Percentiles rank a stretch among this genome's conserved stretches.
phyloP scores from a whole-genome alignment of 2,329 filamentous ascomycete genomes.

The Curvularia lunata region DNA sequence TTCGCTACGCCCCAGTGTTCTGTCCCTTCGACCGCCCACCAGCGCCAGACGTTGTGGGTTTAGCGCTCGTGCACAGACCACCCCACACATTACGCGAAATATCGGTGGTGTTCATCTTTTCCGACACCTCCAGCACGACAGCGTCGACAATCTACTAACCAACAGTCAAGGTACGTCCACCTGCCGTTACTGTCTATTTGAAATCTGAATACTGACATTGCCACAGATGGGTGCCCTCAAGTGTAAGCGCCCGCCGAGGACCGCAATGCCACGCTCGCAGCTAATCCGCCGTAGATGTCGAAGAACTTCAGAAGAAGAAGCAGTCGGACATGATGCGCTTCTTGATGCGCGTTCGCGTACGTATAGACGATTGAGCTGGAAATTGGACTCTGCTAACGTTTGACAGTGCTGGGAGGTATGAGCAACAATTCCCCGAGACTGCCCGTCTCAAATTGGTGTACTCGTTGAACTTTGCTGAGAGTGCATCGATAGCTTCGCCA shows the following conservation, averaged over 20 bases:
- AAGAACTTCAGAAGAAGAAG: slow-evolving; percentile 99
- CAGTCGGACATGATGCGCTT: slow-evolving; percentile 99
- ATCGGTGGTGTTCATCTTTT: slow-evolving; percentile 25
- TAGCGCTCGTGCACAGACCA: slow-evolving; percentile 13
- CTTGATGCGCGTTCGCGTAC: slow-evolving; percentile 79
- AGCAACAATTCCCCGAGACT: slow-evolving; percentile 36
- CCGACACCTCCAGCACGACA: slow-evolving; percentile 26
- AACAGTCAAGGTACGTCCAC: slow-evolving; percentile 45
- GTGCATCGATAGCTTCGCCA: slow-evolving; percentile 99
- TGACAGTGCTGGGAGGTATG: slow-evolving; percentile 89
- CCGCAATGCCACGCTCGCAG: slow-evolving; percentile 47
- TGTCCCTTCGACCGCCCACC: background rate
- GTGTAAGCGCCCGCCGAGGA: slow-evolving; percentile 54
- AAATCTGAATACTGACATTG: slow-evolving; percentile 29
- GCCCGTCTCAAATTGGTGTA: slow-evolving; percentile 60
- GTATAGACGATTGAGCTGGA: slow-evolving; percentile 29
- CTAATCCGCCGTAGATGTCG: slow-evolving; percentile 65
- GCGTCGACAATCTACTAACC: slow-evolving; percentile 43
- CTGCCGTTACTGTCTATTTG: slow-evolving; percentile 1
- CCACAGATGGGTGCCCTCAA: slow-evolving; percentile 97
- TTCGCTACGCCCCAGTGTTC: background rate
- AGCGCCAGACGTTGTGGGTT: slow-evolving; percentile 2
- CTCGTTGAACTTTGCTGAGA: slow-evolving; percentile 99
- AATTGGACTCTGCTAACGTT: slow-evolving; percentile 36
- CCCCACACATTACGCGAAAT: slow-evolving; percentile 34